These are phyloP conservation scores for Brasilioporus rufonigricans DNA, from an alignment of 768 basidiomycete species.

Conservation along the genomic window DNA sequence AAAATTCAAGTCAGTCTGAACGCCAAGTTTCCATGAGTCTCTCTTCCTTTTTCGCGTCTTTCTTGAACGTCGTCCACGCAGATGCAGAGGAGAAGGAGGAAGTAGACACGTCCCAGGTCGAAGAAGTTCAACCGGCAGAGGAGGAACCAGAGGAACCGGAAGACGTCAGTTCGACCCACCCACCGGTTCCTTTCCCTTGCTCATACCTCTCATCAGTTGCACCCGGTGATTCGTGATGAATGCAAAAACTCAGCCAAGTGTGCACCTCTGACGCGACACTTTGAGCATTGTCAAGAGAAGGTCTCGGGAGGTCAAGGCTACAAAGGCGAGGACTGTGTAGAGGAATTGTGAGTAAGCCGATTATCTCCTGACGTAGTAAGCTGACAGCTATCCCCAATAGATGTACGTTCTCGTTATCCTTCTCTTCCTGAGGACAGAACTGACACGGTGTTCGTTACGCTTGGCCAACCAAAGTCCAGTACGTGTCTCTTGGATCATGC, in stretches of 20 bases:
- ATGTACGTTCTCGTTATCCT: conserved; percentile 20
- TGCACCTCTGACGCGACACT: conserved; percentile 70
- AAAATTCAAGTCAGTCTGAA: too few relatives aligned
- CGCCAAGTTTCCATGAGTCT: conserved; percentile 42
- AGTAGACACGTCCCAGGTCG: conserved; percentile 35
- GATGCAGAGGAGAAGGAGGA: conserved; percentile 35
- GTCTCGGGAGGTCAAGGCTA: conserved; percentile 78
- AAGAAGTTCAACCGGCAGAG: conserved; percentile 46
- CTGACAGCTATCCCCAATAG: conserved; percentile 9
- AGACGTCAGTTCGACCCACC: conserved; percentile 56
- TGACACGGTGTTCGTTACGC: conserved; percentile 5
- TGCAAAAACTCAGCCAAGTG: conserved; percentile 69
- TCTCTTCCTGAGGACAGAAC: neutral
- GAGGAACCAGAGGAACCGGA: too few relatives aligned
- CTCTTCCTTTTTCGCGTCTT: conserved; percentile 45
- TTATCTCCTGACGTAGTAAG: neutral
- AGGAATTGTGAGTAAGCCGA: conserved; percentile 69
- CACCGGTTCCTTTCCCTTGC: neutral
- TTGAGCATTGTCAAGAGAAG: conserved; percentile 89
- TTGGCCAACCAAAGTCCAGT: conserved; percentile 58
- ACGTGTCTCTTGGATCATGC: conserved; percentile 30
- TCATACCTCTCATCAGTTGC: conserved; percentile 42
- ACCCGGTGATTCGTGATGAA: conserved; percentile 72
- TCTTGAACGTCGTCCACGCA: conserved; percentile 39
- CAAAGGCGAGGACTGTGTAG: conserved; percentile 90